Percentiles rank a stretch among this genome's conserved stretches.
phyloP scores from a whole-genome alignment of 768 basidiomycete species.

The Tricholoma saponaceum region DNA sequence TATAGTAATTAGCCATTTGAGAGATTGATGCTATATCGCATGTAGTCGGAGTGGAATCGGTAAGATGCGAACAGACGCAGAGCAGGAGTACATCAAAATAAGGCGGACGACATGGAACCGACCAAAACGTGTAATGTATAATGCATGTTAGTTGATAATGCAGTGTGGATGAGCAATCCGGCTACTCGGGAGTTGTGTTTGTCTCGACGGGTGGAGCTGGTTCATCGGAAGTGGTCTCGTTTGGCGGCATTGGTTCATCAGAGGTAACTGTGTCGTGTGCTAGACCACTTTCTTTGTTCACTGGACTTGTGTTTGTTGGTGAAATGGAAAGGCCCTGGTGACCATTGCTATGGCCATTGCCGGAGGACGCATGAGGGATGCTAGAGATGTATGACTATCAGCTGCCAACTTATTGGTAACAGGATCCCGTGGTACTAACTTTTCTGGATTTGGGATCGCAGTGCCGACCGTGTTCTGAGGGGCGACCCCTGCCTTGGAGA shows the following conservation, averaged over 20 bases:
- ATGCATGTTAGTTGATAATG: constrained; percentile 8
- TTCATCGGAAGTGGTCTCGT: background rate
- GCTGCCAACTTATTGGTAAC: background rate
- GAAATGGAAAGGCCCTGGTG: constrained; percentile 65
- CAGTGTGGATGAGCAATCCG: background rate
- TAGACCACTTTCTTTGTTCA: constrained; percentile 59
- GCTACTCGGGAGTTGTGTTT: constrained; percentile 11
- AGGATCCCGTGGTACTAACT: constrained; percentile 50
- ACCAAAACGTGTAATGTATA: constrained; percentile 14
- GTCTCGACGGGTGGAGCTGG: background rate
- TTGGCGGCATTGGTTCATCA: constrained; percentile 17
- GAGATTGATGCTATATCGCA: constrained; percentile 16
- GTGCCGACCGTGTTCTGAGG: constrained; percentile 89
- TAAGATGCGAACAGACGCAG: constrained; percentile 16
- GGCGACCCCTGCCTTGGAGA: constrained; percentile 92
- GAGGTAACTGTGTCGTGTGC: constrained; percentile 34
- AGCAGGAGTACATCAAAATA: constrained; percentile 9
- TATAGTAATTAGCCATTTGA: constrained; percentile 24
- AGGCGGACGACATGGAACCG: constrained; percentile 7
- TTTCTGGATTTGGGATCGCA: constrained; percentile 96
- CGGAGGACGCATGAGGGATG: constrained; percentile 85
- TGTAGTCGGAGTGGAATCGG: constrained; percentile 17
- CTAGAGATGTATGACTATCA: constrained; percentile 33
- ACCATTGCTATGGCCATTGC: constrained; percentile 39
- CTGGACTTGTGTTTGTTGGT: constrained; percentile 67